Base-by-base conservation (phyloP, 495 filamentous ascomycete species). In the Tricharina praecox region DNA sequence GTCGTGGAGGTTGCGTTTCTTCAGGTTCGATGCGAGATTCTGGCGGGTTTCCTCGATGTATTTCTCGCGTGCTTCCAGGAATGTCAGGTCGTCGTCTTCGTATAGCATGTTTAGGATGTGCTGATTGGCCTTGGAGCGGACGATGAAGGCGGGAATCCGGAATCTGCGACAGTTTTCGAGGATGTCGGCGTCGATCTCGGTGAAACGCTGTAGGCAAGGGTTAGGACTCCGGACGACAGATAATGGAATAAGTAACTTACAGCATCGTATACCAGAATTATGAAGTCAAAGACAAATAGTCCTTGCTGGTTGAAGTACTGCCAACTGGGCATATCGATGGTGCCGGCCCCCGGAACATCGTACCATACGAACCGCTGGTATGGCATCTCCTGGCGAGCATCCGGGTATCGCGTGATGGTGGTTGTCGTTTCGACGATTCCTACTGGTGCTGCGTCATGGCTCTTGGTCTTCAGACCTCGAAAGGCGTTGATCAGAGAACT, bases 241-340 rank as follows among this genome's bases (percentile, higher is more conserved):
- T 4, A 18, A 18, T 18, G 9, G 34, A 11, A 37, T 11, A 18
- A 18, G 16, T 37, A 37, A n/a, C 15, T 7, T 37, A 37, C 34
- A 4, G 5, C 15, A 37, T 37, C 34, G 16, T 37, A 37, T 15
- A 37, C 34, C 34, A 44, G 26, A 13, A 57, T 52, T 3, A 57
- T 33, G 20, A 44, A n/a, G 20, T 58, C 53, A 41, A 58, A 56
- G 18, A 56, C 30, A 23, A 45, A 56, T 9, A 58, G 46, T 0
- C 52, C 55, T 23, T 52, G 49, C 18, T 49, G 26, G 24, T 54
- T 58, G 52, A 58, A 58, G 45, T 58, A 58, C 30, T 58, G 52
- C 52, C 52, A 52, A 19, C 36, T 21, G 3, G 26, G 30, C 15
- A 58, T 42, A 3, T 43, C 21, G 26, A 32, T 18, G n/a, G 55